These are phyloP conservation scores for Termitomyces sp. DNA, from an alignment of 768 basidiomycete species.

Conservation along the genomic window DNA sequence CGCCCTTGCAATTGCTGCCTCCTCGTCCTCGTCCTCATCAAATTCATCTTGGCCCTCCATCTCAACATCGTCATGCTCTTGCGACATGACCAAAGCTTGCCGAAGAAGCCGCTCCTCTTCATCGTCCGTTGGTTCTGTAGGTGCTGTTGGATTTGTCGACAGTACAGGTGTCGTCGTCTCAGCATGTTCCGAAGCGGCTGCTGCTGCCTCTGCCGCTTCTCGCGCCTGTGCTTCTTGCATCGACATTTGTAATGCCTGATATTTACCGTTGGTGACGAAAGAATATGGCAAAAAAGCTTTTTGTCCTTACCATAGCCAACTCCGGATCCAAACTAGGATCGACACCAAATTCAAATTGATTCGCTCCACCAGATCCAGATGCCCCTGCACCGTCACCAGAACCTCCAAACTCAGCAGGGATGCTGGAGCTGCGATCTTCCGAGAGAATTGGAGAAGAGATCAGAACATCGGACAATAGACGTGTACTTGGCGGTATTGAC, in stretches of 20 bases:
- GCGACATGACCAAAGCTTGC: constrained; percentile 73
- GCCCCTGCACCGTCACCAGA: constrained; percentile 41
- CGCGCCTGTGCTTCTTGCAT: constrained; percentile 93
- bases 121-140: constrained; percentile 47
- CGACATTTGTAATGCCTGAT: constrained; percentile 91
- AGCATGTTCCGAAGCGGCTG: constrained; percentile 26
- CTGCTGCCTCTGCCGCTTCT: constrained; percentile 46
- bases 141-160: constrained; percentile 20
- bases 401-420: constrained; percentile 57
- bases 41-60: constrained; percentile 29
- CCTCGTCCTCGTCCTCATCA: constrained; percentile 68
- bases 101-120: constrained; percentile 78
- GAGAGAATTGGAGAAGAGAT: constrained; percentile 78
- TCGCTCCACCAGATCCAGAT: constrained; percentile 39
- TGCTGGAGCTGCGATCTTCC: constrained; percentile 62
- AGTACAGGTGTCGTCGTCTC: constrained; percentile 26
- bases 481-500: constrained; percentile 68
- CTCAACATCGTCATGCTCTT: constrained; percentile 43
- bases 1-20: constrained; percentile 85
- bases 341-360: constrained; percentile 81
- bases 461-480: constrained; percentile 79
- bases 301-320: constrained; percentile 77
- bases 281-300: background rate
- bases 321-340: constrained; percentile 96
- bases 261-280: background rate